Evolutionary conservation across 768 basidiomycete genomes (phyloP), one percentile per base, ranked within the genome.

Genomic region (Boletus sensibilis): DNA sequence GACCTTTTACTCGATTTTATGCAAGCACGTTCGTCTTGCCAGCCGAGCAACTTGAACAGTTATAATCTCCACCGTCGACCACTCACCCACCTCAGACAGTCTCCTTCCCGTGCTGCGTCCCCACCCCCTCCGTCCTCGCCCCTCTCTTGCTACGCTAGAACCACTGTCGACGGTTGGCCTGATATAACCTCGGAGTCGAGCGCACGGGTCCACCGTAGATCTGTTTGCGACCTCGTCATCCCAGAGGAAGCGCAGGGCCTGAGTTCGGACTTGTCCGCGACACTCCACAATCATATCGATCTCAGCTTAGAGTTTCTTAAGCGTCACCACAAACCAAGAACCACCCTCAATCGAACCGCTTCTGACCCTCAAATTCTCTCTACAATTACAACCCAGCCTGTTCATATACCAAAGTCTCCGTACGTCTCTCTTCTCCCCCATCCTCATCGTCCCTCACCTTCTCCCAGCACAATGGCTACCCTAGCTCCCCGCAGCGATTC

Each of bases 401-500:
- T 85, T 58, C 77, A 84, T 65, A 81, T 84, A 52, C 75, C 80
- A 74, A 75, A 76, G 40, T 71, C 77, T 55, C 70, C 72, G 80
- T 78, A 61, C 25, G 62, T 60, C 31, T 38, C 41, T n/a, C 31
- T 25, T 23, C 14, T n/a, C n/a, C 11, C 37, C 18, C 54, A 37
- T 48, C 55, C 53, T 58, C 62, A 40, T 49, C 64, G 23, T 14
- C 34, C 43, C 53, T 53, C 52, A 64, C 43, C 35, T 18, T 42
- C 50, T 49, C 51, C 61, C 73, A 83, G 75, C 69, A 81, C 81
- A 75, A 80, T 86, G 75, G 76, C 59, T 65, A 82, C 63, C 39
- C 73, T 78, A 23, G 78, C 85, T 72, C 87, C 86, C 51, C 81
- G 84, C 62, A 74, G 72, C 67, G 87, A 90, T 60, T 81, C 87